phyloP scores from a whole-genome alignment of 140 eudicot species.

The Anethum foeniculum region DNA sequence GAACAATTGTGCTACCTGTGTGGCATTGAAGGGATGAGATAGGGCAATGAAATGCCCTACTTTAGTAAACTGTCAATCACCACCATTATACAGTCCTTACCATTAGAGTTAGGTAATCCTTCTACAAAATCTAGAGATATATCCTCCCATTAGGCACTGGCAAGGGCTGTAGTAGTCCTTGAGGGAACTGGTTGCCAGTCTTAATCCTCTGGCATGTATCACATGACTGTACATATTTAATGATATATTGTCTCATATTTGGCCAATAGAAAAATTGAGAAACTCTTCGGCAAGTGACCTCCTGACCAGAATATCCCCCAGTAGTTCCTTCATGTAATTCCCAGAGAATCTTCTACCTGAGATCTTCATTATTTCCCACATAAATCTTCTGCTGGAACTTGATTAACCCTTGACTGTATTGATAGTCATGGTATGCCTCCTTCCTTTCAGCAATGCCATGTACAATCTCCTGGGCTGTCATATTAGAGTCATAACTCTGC shows the following conservation, averaged over 20 bases:
- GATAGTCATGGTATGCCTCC: too few relatives aligned
- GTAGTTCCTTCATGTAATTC: neutral
- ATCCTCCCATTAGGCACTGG: neutral
- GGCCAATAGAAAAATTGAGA: neutral
- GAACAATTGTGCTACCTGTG: too few relatives aligned
- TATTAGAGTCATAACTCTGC: neutral
- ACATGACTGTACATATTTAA: neutral
- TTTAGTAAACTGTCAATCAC: too few relatives aligned
- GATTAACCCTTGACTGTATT: neutral
- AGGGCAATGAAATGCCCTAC: too few relatives aligned
- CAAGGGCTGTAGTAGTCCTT: neutral
- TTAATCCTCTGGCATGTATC: neutral
- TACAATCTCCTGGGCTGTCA: rapidly evolving
- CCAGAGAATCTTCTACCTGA: too few relatives aligned
- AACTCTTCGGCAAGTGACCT: neutral
- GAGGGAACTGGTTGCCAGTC: neutral
- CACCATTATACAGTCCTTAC: too few relatives aligned
- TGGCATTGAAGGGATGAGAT: too few relatives aligned
- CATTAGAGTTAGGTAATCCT: too few relatives aligned
- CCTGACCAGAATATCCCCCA: neutral
- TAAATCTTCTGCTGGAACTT: too few relatives aligned
- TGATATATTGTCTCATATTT: too few relatives aligned
- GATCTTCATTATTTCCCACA: rapidly evolving
- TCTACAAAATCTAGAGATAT: too few relatives aligned
- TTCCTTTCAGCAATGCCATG: neutral